phyloP scores from a whole-genome alignment of 352 stramenopile genomes.

The Elongisporangium prolatum region DNA sequence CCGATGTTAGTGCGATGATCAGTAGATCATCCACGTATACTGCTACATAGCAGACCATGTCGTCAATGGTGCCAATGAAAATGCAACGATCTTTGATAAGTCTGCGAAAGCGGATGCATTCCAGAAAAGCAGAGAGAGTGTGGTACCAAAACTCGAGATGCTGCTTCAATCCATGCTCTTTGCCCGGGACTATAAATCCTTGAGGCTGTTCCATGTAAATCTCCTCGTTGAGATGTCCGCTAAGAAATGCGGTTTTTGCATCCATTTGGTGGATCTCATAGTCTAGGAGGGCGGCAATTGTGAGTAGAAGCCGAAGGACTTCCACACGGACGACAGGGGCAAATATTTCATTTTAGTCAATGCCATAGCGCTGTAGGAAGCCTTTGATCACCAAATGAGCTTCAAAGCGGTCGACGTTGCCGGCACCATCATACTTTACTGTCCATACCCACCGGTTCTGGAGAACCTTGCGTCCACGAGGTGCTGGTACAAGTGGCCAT shows the following conservation, averaged over 20 bases:
- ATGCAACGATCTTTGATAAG: slow-evolving; percentile 10
- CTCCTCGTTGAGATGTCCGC: slow-evolving; percentile 10
- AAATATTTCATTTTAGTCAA: slow-evolving; percentile 13
- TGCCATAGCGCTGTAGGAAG: slow-evolving; percentile 7
- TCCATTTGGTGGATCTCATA: slow-evolving; percentile 22
- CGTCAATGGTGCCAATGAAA: slow-evolving; percentile 8
- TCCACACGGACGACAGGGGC: not conserved
- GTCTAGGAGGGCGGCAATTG: slow-evolving; percentile 8
- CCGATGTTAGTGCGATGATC: slow-evolving; percentile 5
- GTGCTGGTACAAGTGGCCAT: slow-evolving; percentile 4
- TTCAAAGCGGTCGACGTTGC: slow-evolving; percentile 9
- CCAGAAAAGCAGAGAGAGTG: slow-evolving; percentile 4
- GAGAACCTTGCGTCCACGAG: slow-evolving; percentile 1
- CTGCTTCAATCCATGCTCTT: not conserved
- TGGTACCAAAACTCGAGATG: slow-evolving; percentile 10
- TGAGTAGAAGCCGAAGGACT: slow-evolving; percentile 7
- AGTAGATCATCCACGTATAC: slow-evolving; percentile 9
- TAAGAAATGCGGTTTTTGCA: slow-evolving; percentile 21
- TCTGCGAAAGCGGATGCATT: slow-evolving; percentile 1
- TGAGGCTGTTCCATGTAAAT: slow-evolving; percentile 17
- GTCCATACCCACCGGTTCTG: slow-evolving; percentile 13
- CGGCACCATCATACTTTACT: slow-evolving; percentile 7
- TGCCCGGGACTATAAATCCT: slow-evolving; percentile 7
- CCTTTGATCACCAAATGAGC: slow-evolving; percentile 7
- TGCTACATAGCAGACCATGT: slow-evolving; percentile 5